phyloP scores from a whole-genome alignment of 2,329 filamentous ascomycete species.

The Arthrobotrys megalospora region DNA sequence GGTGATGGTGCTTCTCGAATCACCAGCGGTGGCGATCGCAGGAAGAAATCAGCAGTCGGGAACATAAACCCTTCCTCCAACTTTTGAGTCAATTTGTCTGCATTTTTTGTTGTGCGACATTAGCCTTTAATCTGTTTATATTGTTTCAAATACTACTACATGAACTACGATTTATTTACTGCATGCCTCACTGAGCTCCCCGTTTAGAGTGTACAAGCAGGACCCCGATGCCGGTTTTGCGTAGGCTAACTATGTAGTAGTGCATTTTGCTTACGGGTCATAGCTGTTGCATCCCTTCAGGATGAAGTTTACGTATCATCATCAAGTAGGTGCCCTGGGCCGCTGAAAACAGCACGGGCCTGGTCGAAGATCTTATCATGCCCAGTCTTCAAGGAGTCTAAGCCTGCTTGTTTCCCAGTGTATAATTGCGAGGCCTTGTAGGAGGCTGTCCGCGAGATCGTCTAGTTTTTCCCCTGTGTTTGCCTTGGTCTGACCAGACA shows the following conservation, averaged over 20 bases:
- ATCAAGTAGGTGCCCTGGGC: background rate
- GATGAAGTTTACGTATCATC: too few species aligned
- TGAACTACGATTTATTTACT: slow-evolving; percentile 7
- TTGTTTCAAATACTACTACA: background rate
- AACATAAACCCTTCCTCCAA: slow-evolving; percentile 51
- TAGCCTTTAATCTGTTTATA: background rate
- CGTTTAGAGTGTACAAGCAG: background rate
- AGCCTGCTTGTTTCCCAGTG: slow-evolving; percentile 78
- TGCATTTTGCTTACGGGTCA: background rate
- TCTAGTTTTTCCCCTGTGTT: slow-evolving; percentile 76
- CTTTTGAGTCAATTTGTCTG: slow-evolving; percentile 26
- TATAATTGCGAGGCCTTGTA: slow-evolving; percentile 84
- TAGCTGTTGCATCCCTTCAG: background rate
- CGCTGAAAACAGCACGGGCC: background rate
- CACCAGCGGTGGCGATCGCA: slow-evolving; percentile 28
- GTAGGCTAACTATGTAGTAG: background rate
- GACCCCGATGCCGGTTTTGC: background rate
- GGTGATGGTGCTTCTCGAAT: slow-evolving; percentile 13
- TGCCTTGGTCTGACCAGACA: slow-evolving; percentile 23
- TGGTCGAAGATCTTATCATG: background rate
- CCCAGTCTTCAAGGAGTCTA: slow-evolving; percentile 63
- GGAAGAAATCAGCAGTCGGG: slow-evolving; percentile 34
- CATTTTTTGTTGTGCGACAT: background rate
- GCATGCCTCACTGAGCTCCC: background rate
- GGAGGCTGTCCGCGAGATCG: slow-evolving; percentile 83